A percentile compares a stretch with the other conserved stretches of the same genome.
Conservation (phyloP, 805 yeast genomes). For the Kuraishia hungarica region DNA sequence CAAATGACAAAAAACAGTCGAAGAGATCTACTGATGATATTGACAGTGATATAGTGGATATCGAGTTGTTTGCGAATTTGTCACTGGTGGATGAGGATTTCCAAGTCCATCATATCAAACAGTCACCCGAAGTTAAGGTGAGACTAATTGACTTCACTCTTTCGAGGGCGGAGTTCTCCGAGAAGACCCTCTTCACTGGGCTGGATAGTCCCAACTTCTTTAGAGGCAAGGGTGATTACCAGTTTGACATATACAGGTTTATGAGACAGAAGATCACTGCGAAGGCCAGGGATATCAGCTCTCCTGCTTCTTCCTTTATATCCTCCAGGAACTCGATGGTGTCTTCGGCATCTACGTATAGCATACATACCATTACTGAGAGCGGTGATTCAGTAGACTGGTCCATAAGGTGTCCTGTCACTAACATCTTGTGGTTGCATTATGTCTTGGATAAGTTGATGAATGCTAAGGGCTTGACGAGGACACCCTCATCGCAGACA, state of each 20-base stretch:
- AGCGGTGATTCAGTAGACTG: slow-evolving; percentile 31
- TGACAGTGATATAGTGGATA: background rate
- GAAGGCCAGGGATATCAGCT: background rate
- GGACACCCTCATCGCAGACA: background rate
- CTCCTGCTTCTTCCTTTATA: background rate
- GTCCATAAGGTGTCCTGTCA: slow-evolving; percentile 34
- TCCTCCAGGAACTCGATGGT: background rate
- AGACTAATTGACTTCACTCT: slow-evolving; percentile 52
- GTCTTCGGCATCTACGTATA: background rate
- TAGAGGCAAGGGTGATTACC: slow-evolving; percentile 51
- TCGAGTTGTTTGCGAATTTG: background rate
- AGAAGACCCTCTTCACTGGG: slow-evolving; percentile 36
- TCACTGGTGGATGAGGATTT: background rate
- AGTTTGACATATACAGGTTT: slow-evolving; percentile 49
- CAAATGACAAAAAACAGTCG: background rate
- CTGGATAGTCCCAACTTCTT: slow-evolving; percentile 59
- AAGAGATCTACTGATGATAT: background rate
- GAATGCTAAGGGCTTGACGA: slow-evolving; percentile 22
- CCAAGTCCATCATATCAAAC: background rate
- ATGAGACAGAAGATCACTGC: slow-evolving; percentile 31
- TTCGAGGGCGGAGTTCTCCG: slow-evolving; percentile 32
- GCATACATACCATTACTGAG: background rate
- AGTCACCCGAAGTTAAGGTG: slow-evolving; percentile 17
- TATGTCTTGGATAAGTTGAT: slow-evolving; percentile 46
- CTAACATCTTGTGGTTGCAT: slow-evolving; percentile 59